These are phyloP conservation scores for Apophysomyces sp. DNA, from an alignment of 371 early-diverging fungal genomes.

Conservation along the genomic window DNA sequence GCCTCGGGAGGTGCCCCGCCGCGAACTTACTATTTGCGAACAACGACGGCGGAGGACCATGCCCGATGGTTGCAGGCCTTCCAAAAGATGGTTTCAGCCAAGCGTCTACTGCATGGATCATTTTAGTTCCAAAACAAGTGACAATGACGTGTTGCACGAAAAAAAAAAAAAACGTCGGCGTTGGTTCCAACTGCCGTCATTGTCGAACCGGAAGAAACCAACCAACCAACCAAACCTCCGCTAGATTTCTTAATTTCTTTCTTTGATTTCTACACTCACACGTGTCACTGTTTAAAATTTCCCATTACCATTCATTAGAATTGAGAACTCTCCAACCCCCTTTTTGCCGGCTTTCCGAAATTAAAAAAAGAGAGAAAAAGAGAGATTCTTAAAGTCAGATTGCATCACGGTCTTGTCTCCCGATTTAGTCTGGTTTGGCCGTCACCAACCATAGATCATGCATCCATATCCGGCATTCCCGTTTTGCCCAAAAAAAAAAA, in stretches of 20 bases:
- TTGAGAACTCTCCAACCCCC: background rate
- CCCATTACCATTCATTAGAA: background rate
- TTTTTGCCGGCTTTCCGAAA: background rate
- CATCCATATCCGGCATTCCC: background rate
- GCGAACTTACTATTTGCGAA: conserved; percentile 5
- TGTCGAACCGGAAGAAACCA: background rate
- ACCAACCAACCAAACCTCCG: background rate
- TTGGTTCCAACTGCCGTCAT: background rate
- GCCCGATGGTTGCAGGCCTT: conserved; percentile 6
- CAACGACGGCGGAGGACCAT: conserved; percentile 1
- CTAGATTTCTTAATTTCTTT: background rate
- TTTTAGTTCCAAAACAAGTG: background rate
- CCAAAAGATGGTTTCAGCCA: background rate
- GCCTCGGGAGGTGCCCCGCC: conserved; percentile 19
- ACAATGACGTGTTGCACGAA: background rate
- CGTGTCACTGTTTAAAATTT: background rate
- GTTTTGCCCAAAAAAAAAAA: background rate
- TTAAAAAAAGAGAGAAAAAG: background rate
- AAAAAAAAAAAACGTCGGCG: background rate
- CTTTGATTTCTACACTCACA: background rate
- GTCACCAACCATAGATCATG: too few relatives aligned
- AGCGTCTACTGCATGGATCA: background rate
- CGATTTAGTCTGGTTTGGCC: background rate
- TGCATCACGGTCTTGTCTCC: background rate
- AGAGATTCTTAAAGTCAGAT: background rate